These are phyloP conservation scores for Daedaleopsis nitida DNA, from an alignment of 768 basidiomycete species.

Conservation along the genomic window DNA sequence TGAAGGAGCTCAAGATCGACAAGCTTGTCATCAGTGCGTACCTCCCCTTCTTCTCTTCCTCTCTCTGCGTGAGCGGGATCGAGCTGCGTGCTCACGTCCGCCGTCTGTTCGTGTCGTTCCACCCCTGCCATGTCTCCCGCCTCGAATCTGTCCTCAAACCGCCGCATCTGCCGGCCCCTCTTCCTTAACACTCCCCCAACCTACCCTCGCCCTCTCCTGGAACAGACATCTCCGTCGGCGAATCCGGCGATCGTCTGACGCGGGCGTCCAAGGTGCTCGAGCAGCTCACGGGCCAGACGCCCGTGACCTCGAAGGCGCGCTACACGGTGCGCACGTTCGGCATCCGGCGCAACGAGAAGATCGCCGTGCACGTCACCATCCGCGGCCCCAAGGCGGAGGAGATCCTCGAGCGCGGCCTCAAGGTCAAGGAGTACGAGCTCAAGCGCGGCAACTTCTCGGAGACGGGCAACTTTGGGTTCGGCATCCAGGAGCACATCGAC, in stretches of 20 bases:
- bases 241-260: conserved; percentile 98
- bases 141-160: background rate
- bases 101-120: background rate
- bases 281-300: conserved; percentile 98
- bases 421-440: conserved; percentile 99
- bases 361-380: conserved; percentile 98
- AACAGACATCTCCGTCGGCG: conserved; percentile 98
- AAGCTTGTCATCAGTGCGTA: conserved; percentile 99
- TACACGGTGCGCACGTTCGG: conserved; percentile 99
- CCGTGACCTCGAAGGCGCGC: conserved; percentile 98
- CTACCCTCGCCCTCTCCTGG: conserved; percentile 2
- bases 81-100: background rate
- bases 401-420: conserved; percentile 97
- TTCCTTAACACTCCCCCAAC: conserved; percentile 10
- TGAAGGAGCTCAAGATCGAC: conserved; percentile 96
- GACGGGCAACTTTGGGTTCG: conserved; percentile 99
- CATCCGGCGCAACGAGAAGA: conserved; percentile 99
- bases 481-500: conserved; percentile 99
- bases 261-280: conserved; percentile 99
- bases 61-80: no score
- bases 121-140: background rate
- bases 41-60: background rate
- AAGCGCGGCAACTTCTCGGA: conserved; percentile 96
- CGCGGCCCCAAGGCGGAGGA: conserved; percentile 99
- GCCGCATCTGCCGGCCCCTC: background rate